Percentiles rank a stretch among this genome's conserved stretches.
phyloP scores from a whole-genome alignment of 164 flowering plant genomes.

The Litsea cubeba region DNA sequence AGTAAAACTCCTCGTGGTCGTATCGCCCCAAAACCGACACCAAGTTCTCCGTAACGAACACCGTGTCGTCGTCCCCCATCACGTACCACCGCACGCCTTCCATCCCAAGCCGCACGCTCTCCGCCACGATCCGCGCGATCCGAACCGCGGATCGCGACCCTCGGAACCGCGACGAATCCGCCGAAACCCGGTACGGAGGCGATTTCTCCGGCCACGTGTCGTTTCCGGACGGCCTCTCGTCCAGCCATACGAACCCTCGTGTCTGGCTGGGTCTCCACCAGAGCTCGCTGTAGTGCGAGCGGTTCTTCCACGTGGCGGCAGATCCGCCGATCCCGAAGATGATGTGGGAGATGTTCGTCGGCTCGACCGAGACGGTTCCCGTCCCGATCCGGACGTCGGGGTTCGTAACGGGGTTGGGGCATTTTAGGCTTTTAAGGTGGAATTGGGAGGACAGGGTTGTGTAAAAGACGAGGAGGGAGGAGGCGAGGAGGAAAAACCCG shows the following conservation, averaged over 20 bases:
- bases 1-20: constrained; percentile 63
- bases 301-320: constrained; percentile 36
- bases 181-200: constrained; percentile 46
- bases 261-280: constrained; percentile 51
- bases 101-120: constrained; percentile 40
- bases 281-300: constrained; percentile 38
- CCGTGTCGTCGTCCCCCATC: constrained; percentile 95
- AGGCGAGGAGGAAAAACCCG: constrained; percentile 1
- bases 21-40: constrained; percentile 50
- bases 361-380: not conserved
- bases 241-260: constrained; percentile 63
- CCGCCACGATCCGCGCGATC: constrained; percentile 61
- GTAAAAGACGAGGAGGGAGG: constrained; percentile 8
- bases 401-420: not conserved
- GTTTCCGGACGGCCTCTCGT: constrained; percentile 25
- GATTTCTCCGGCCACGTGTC: constrained; percentile 30
- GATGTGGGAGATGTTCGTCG: constrained; percentile 27
- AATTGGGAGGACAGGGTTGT: not conserved
- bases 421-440: not conserved
- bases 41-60: constrained; percentile 69
- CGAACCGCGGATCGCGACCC: constrained; percentile 55
- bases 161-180: constrained; percentile 41
- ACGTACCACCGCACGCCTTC: constrained; percentile 80
- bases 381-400: no score
- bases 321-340: constrained; percentile 57